Percentiles rank a stretch among this genome's conserved stretches.
Conservation (phyloP, 2,329 filamentous ascomycete species). For the Fusarium lyarnte region DNA sequence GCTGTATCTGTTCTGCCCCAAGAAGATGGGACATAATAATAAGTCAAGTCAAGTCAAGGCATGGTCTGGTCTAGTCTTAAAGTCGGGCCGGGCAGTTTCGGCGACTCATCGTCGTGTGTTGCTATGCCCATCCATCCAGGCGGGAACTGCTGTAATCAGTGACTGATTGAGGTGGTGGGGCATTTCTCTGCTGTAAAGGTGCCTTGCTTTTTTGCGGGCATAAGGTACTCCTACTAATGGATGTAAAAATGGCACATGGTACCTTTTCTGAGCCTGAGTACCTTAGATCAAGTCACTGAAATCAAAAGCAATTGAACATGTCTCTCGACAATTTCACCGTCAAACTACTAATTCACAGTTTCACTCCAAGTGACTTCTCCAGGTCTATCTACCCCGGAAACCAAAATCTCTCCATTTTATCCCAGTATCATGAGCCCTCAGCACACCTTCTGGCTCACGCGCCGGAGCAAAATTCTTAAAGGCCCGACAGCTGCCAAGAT, state of each 20-base stretch:
- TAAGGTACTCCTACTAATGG: background rate
- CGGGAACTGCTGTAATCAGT: slow-evolving; percentile 10
- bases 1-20: background rate
- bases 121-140: slow-evolving; percentile 11
- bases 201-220: slow-evolving; percentile 30
- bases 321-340: background rate
- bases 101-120: slow-evolving; percentile 40
- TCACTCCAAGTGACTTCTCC: background rate
- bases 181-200: slow-evolving; percentile 7
- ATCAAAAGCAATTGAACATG: slow-evolving; percentile 11
- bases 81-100: slow-evolving; percentile 42
- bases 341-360: background rate
- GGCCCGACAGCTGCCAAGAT: slow-evolving; percentile 36
- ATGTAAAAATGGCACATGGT: slow-evolving; percentile 34
- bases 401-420: background rate
- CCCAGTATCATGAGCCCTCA: background rate
- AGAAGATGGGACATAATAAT: background rate
- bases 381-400: background rate
- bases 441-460: slow-evolving; percentile 24
- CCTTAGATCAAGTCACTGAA: background rate
- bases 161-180: slow-evolving; percentile 17
- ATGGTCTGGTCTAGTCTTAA: slow-evolving; percentile 10
- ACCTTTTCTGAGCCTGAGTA: slow-evolving; percentile 1
- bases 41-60: background rate
- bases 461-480: slow-evolving; percentile 18